phyloP scores from a whole-genome alignment of 306 rosid species.

The Sesbania bispinosa region DNA sequence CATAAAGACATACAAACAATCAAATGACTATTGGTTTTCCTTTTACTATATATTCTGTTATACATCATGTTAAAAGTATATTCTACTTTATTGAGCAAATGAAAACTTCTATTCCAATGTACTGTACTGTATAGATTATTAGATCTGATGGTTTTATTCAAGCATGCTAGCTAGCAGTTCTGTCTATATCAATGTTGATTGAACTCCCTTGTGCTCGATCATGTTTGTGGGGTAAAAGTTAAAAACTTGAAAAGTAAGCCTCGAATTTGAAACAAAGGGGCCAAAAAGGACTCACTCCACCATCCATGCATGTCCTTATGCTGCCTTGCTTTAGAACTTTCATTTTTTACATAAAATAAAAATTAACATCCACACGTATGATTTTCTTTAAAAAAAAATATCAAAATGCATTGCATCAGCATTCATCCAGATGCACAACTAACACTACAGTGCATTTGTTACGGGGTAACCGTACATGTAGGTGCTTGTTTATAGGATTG shows the following conservation, averaged over 20 bases:
- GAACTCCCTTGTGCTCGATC: conserved; percentile 6
- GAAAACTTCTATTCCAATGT: conserved; percentile 1
- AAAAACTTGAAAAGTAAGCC: conserved; percentile 21
- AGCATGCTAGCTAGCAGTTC: conserved; percentile 4
- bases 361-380: no score
- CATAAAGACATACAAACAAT: neutral
- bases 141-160: conserved; percentile 12
- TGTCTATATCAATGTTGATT: conserved; percentile 11
- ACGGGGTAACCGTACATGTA: no score
- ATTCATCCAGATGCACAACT: no score
- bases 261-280: conserved; percentile 17
- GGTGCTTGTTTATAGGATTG: no score
- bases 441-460: no score
- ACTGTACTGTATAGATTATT: neutral
- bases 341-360: no score
- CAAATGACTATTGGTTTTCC: neutral
- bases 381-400: no score
- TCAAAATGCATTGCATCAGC: no score
- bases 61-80: neutral
- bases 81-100: conserved; percentile 16
- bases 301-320: conserved; percentile 33
- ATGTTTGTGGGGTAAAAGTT: conserved; percentile 22
- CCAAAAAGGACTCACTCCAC: conserved; percentile 22
- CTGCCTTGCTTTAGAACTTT: neutral
- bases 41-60: neutral